Conservation (phyloP, 2,329 filamentous ascomycete species). For the Endocalyx cinctus region DNA sequence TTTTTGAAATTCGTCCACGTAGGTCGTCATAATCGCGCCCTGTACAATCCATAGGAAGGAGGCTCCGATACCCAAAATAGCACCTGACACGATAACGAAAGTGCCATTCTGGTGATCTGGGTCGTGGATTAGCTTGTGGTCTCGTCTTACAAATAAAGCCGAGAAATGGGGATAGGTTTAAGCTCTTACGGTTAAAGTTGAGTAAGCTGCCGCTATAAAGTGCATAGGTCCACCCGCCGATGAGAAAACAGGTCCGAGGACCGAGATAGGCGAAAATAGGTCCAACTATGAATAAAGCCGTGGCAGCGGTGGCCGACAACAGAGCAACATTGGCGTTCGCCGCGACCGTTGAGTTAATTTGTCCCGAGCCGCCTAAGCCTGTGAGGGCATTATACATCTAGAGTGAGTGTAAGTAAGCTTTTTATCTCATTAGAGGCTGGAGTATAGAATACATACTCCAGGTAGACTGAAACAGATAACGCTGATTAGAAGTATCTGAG, state of each 20-base stretch:
- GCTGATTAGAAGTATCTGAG: constrained; percentile 12
- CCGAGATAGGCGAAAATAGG: constrained; percentile 11
- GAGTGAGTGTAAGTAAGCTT: background rate
- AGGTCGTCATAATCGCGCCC: constrained; percentile 12
- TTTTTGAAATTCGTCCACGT: constrained; percentile 13
- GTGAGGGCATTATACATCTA: constrained; percentile 13
- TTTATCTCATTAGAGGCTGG: background rate
- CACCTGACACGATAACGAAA: constrained; percentile 11
- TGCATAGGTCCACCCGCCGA: constrained; percentile 13
- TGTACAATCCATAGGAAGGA: constrained; percentile 14
- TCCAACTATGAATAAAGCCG: constrained; percentile 12
- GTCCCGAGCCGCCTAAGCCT: constrained; percentile 9
- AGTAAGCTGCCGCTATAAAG: constrained; percentile 11
- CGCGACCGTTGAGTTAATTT: constrained; percentile 11
- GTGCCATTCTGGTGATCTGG: constrained; percentile 4
- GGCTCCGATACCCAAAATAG: constrained; percentile 10
- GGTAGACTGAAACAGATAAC: constrained; percentile 11
- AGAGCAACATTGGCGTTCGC: constrained; percentile 11
- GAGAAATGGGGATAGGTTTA: no score
- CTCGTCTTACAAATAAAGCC: no score
- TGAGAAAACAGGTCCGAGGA: constrained; percentile 11
- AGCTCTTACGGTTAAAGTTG: constrained; percentile 12
- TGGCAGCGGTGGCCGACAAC: constrained; percentile 10
- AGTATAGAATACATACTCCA: constrained; percentile 5
- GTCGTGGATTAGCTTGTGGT: no score